phyloP scores from a whole-genome alignment of 2,329 filamentous ascomycete species.

The Trichoderma koningii region DNA sequence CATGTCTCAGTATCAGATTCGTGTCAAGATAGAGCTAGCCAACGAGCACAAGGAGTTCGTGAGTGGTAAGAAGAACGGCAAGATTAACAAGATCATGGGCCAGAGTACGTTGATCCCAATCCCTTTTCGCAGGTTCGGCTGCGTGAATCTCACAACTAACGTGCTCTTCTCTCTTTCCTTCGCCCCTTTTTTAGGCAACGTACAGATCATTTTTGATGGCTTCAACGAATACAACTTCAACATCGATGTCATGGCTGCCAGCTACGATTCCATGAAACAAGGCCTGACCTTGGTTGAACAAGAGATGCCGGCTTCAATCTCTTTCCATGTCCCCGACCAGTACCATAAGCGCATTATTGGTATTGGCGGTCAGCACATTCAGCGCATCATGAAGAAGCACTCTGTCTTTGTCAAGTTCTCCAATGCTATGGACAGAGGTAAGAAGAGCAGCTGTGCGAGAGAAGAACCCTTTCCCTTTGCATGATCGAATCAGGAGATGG shows the following conservation, averaged over 20 bases:
- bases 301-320: constrained; percentile 98
- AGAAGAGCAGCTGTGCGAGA: not conserved
- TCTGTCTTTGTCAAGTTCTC: constrained; percentile 99
- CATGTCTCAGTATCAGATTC: constrained; percentile 85
- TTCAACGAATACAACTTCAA: constrained; percentile 99
- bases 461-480: constrained; percentile 17
- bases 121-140: too few species aligned
- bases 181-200: constrained; percentile 62
- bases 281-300: constrained; percentile 92
- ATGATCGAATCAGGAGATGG: not conserved
- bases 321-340: constrained; percentile 97
- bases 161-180: not conserved
- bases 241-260: constrained; percentile 91
- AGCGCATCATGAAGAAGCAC: constrained; percentile 99
- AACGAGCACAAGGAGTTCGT: constrained; percentile 99
- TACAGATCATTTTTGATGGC: constrained; percentile 98
- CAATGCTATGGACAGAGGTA: constrained; percentile 95
- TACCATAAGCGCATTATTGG: constrained; percentile 99
- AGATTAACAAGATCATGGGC: constrained; percentile 99
- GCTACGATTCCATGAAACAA: constrained; percentile 92
- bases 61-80: constrained; percentile 98
- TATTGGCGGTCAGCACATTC: constrained; percentile 96
- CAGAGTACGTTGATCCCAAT: constrained; percentile 60
- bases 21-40: constrained; percentile 96
- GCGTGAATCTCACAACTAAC: not conserved